Conservation (phyloP, 129 eudicot genomes). For the Chrysanthemum seticuspe region DNA sequence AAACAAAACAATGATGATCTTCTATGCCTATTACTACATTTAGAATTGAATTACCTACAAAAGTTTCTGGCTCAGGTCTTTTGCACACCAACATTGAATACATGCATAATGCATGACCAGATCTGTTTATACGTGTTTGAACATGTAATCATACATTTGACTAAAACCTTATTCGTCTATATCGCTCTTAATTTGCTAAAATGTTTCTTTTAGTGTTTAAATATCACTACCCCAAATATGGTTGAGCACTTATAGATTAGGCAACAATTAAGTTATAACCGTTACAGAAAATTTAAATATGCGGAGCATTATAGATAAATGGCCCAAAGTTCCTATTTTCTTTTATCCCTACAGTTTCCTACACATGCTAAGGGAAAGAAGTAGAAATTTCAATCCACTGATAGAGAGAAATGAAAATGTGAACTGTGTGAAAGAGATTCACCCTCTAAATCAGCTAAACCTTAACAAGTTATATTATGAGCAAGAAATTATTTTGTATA, state of each 20-base stretch:
- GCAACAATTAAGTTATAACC: not conserved
- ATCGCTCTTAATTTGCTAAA: too few species aligned
- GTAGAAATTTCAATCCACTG: not conserved
- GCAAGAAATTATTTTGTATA: slow-evolving; percentile 4
- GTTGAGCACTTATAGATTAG: not conserved
- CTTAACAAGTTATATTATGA: not conserved
- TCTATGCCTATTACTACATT: too few species aligned
- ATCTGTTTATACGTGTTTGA: too few species aligned
- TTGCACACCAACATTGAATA: too few species aligned
- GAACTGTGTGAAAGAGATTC: not conserved
- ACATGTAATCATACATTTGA: too few species aligned
- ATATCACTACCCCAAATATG: not conserved
- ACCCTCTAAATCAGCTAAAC: not conserved
- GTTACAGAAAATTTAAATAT: not conserved
- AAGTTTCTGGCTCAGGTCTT: too few species aligned
- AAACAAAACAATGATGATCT: too few species aligned
- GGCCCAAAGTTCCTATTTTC: not conserved
- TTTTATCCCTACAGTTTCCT: not conserved
- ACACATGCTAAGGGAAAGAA: not conserved
- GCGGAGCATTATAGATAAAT: not conserved
- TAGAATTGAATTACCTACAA: too few species aligned
- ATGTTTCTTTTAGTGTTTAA: too few species aligned
- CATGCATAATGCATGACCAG: not conserved
- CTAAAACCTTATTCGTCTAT: too few species aligned
- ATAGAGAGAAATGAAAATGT: not conserved